These are phyloP conservation scores for Fusarium sp. DNA, from an alignment of 2,329 filamentous ascomycete genomes.

Conservation along the genomic window DNA sequence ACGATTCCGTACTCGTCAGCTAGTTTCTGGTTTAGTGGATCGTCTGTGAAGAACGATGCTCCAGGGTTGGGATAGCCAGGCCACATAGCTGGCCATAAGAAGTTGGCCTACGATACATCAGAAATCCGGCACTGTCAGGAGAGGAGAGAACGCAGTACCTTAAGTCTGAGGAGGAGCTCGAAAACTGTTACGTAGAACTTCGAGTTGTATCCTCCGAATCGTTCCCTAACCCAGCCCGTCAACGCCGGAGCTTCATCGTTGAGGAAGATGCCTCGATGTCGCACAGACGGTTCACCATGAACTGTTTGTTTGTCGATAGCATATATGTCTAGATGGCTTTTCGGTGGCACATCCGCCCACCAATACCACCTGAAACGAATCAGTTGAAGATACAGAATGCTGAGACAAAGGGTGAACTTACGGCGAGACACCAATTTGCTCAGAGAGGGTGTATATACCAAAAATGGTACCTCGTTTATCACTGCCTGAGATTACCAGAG, in stretches of 20 bases:
- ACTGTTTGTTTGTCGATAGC: constrained; percentile 7
- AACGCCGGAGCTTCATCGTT: constrained; percentile 65
- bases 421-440: constrained; percentile 38
- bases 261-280: constrained; percentile 72
- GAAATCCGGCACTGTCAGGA: fast-evolving
- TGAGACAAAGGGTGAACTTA: background rate
- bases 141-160: background rate
- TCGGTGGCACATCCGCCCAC: constrained; percentile 41
- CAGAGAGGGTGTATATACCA: constrained; percentile 30
- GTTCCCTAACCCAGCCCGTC: constrained; percentile 68
- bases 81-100: constrained; percentile 78
- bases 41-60: constrained; percentile 73
- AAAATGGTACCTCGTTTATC: constrained; percentile 35
- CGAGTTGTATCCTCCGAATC: constrained; percentile 63
- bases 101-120: constrained; percentile 62
- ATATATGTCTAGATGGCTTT: constrained; percentile 4
- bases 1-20: constrained; percentile 59
- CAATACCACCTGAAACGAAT: constrained; percentile 32
- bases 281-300: constrained; percentile 67
- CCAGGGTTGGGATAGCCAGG: constrained; percentile 61
- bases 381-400: fast-evolving
- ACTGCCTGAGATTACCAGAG: constrained; percentile 17
- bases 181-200: constrained; percentile 73
- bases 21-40: constrained; percentile 67
- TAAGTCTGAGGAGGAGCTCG: constrained; percentile 60